Percentiles rank a stretch among this genome's conserved stretches.
Evolutionary conservation across 768 basidiomycete genomes (phyloP).

Genomic region (Mycena vulgaris): DNA sequence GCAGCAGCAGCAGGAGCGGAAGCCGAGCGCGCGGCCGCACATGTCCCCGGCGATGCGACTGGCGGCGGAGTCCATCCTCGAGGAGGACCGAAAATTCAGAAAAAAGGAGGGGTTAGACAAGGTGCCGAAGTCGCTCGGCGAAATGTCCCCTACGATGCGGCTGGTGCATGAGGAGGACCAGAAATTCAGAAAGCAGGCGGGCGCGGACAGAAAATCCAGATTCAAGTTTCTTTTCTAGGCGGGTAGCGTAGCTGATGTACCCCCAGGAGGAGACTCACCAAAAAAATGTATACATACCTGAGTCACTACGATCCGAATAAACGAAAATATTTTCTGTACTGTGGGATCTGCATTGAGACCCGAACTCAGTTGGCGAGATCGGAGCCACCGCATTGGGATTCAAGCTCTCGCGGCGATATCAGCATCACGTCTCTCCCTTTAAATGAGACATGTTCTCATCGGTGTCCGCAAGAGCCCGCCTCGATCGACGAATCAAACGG

Average conservation of each 20-base stretch:
- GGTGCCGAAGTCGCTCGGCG: neutral
- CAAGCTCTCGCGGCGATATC: conserved; percentile 1
- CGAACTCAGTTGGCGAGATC: no score
- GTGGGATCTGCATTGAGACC: no score
- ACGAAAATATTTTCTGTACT: neutral
- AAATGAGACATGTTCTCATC: no score
- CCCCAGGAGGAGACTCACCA: neutral
- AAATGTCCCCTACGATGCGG: conserved; percentile 25
- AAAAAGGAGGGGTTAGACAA: conserved; percentile 26
- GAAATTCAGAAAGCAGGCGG: conserved; percentile 1
- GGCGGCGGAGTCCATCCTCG: conserved; percentile 33
- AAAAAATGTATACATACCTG: conserved; percentile 7
- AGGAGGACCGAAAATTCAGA: conserved; percentile 29
- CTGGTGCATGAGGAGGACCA: conserved; percentile 1
- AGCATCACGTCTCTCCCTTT: neutral
- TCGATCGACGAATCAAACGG: no score
- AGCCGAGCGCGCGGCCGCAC: neutral
- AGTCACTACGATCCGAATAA: neutral
- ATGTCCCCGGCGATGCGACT: conserved; percentile 28
- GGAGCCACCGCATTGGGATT: neutral
- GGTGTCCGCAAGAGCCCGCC: no score
- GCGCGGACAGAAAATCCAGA: neutral
- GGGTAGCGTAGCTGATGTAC: conserved; percentile 5
- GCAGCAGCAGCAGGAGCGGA: neutral
- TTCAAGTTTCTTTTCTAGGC: conserved; percentile 19